phyloP scores from a whole-genome alignment of 805 yeast species.

The Starmerella sirachaensis region DNA sequence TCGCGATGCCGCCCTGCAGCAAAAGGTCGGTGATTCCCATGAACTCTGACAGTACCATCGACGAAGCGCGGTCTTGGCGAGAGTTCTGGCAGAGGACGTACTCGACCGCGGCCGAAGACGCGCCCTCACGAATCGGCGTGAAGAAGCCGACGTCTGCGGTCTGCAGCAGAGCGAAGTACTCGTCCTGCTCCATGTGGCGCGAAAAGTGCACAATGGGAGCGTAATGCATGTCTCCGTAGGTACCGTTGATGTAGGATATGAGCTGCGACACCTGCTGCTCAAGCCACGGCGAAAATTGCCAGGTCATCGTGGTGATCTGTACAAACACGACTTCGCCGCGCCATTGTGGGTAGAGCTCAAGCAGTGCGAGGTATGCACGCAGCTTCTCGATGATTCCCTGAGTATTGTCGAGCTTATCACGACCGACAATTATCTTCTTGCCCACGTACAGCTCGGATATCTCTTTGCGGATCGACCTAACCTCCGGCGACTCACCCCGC shows the following conservation, averaged over 20 bases:
- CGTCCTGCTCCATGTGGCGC: slow-evolving; percentile 75
- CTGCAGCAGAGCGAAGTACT: slow-evolving; percentile 74
- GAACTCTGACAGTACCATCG: slow-evolving; percentile 82
- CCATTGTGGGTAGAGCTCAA: slow-evolving; percentile 90
- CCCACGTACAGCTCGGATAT: slow-evolving; percentile 38
- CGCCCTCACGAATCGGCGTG: slow-evolving; percentile 88
- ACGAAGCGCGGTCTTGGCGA: slow-evolving; percentile 27
- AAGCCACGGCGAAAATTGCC: slow-evolving; percentile 45
- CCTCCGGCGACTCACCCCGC: slow-evolving; percentile 40
- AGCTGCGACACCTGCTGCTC: slow-evolving; percentile 77
- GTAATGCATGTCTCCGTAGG: slow-evolving; percentile 68
- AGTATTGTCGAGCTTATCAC: slow-evolving; percentile 84
- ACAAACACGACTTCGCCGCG: slow-evolving; percentile 72
- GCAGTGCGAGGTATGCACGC: slow-evolving; percentile 77
- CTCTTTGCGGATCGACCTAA: slow-evolving; percentile 44
- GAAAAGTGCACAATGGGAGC: slow-evolving; percentile 90
- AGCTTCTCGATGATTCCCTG: slow-evolving; percentile 90
- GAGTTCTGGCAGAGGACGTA: slow-evolving; percentile 65
- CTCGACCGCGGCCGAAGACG: slow-evolving; percentile 90
- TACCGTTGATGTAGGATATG: slow-evolving; percentile 69
- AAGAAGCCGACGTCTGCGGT: slow-evolving; percentile 84
- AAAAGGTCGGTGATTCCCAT: slow-evolving; percentile 66
- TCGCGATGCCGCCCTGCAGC: slow-evolving; percentile 41
- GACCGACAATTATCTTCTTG: slow-evolving; percentile 71
- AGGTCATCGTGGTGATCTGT: slow-evolving; percentile 80